Evolutionary conservation across 2,329 filamentous ascomycete genomes (phyloP), one percentile per base, ranked within the genome.

Genomic region (Fusarium acutatum): DNA sequence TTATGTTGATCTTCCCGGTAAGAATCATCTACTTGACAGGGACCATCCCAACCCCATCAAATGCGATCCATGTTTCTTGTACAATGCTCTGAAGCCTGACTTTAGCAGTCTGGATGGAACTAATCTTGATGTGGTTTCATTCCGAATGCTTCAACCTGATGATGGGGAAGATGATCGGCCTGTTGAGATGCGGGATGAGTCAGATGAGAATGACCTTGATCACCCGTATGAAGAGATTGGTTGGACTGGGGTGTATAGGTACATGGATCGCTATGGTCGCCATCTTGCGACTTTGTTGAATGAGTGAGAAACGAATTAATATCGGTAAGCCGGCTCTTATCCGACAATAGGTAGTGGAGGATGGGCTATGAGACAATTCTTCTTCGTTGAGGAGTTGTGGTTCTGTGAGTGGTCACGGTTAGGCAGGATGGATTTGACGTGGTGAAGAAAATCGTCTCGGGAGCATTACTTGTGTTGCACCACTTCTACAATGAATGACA

Each of bases 331-430:
- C 15, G n/a, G 9, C 8, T 35, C 49, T 20, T 3, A 35, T 22
- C 6, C 13, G 13, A 15, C 8, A 7, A 0, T 24, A 3, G 4
- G 26, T 15, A 2, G 1, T 50, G 3, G 17, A 26, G 15, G 18
- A 9, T 11, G 8, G 14, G 13, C 3, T 26, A 34, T 15, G 32
- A 34, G 9, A 10, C 13, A 24, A 26, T 15, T 14, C 1, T 20
- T 35, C 3, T 5, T 7, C 17, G 11, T 17, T 11, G 13, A 5
- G 1, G 15, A 9, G 11, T 9, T 32, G 5, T 50, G 22, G 22
- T 18, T 7, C 9, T 32, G 17, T 24, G 6, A n/a, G 8, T 9
- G 28, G 11, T 18, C 6, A 32, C 12, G 3, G 22, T 18, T 24
- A 12, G 22, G 5, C 17, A 9, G 3, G 22, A 32, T 50, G 7